Base-by-base conservation (phyloP, 2,329 filamentous ascomycete genomes). In the Diaporthe capsici region DNA sequence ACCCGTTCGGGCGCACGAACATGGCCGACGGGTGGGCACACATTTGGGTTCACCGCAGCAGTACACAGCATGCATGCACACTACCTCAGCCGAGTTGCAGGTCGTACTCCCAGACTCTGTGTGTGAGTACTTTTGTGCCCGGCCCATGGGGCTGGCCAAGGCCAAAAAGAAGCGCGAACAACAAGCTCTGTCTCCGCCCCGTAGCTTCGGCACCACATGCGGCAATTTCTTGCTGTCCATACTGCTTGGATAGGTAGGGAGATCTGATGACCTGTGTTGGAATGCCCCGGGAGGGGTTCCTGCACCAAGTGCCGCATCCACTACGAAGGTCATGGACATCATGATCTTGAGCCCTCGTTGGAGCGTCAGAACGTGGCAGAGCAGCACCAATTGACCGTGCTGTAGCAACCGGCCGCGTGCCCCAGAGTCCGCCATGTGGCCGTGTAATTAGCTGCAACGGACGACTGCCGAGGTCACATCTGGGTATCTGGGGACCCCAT, bases 381-480 rank as follows among this genome's bases (percentile, higher is more conserved):
- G 47, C 22, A 61, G 8, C 22, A 61, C 34, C 58, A 37, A 37
- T n/a, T 7, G 20, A 60, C 57, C 20, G 12, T 42, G 22, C 17
- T 22, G 57, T 39, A 34, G 61, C 42, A 34, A 37, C 31, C 44
- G 44, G n/a, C 13, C 42, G 63, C 65, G 34, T 70, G 44, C 34
- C 65, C 34, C 51, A 49, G 60, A 12, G 15, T 15, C 53, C 68
- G 68, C 65, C 65, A 68, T 68, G 22, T 20, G 65, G 47, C 47
- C 31, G 3, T n/a, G 22, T 39, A 1, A 10, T 25, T 9, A 34
- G 10, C 4, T 39, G 44, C 57, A 25, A 37, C 58, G 58, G 34
- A 65, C 37, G 58, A 55, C 58, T 65, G 71, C 71, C 71, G 71
- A 63, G 37, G 49, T 55, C 57, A 37, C 49, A 53, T 73, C 34